These are phyloP conservation scores for Scortechinia acanthostroma DNA, from an alignment of 2,329 filamentous ascomycete genomes.

Conservation along the genomic window DNA sequence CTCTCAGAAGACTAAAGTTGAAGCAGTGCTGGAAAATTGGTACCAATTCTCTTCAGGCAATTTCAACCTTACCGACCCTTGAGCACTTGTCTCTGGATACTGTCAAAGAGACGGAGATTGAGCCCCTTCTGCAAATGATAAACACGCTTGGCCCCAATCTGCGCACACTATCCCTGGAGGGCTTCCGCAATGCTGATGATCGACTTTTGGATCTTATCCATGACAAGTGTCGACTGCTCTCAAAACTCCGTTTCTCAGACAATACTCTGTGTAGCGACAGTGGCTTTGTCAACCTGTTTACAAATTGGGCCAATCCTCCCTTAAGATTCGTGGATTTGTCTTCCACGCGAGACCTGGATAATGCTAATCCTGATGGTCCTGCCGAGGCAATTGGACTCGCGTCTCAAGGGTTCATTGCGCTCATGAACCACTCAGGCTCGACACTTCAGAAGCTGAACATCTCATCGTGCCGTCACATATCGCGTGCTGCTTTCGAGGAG, in stretches of 20 bases:
- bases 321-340: slow-evolving; percentile 69
- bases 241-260: slow-evolving; percentile 75
- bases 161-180: slow-evolving; percentile 71
- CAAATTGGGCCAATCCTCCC: slow-evolving; percentile 66
- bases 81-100: slow-evolving; percentile 72
- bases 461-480: slow-evolving; percentile 79
- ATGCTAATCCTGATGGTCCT: slow-evolving; percentile 58
- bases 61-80: slow-evolving; percentile 56
- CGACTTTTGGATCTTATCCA: slow-evolving; percentile 66
- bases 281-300: slow-evolving; percentile 69
- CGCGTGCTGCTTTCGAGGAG: slow-evolving; percentile 62
- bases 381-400: slow-evolving; percentile 66
- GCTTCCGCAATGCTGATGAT: slow-evolving; percentile 62
- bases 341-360: slow-evolving; percentile 71
- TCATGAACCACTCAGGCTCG: slow-evolving; percentile 77
- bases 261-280: slow-evolving; percentile 71
- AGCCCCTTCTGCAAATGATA: slow-evolving; percentile 53
- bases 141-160: slow-evolving; percentile 55
- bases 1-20: slow-evolving; percentile 71
- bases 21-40: slow-evolving; percentile 72
- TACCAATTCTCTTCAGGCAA: slow-evolving; percentile 53
- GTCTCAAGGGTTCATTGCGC: slow-evolving; percentile 66
- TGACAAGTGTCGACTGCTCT: slow-evolving; percentile 56
- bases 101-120: slow-evolving; percentile 32
- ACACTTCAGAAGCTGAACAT: slow-evolving; percentile 65